Base-by-base conservation (phyloP, 305 asterid genomes). In the Andrographis paniculata region DNA sequence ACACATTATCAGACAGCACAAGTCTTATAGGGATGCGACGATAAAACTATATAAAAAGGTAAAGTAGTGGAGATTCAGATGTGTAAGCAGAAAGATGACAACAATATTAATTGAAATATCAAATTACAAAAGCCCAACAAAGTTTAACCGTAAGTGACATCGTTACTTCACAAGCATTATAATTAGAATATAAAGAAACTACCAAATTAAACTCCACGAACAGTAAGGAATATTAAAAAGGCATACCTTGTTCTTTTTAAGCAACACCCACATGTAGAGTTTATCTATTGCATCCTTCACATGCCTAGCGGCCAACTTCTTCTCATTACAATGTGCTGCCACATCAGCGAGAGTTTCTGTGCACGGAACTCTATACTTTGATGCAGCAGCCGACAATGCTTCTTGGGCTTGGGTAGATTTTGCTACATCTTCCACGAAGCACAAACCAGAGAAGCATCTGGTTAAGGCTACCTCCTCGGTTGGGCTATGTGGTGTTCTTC, bases 261-360 rank as follows among this genome's bases (percentile, higher is more conserved):
- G 64, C 47, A 82, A 55, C 50, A 45, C 74, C 97, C 95, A 85
- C 77, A 64, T 76, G 64, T 63, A 82, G 47, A 89, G 83, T 71
- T 72, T 82, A 45, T 78, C 78, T 6, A 52, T 74, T 17, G 86
- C 74, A 70, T 85, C 95, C 60, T 71, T 77, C 60, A 79, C 97
- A 16, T 64, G 79, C 65, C 94, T 73, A 59, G 78, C 57, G n/a
- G 93, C 95, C 74, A 78, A 53, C 65, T 76, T 79, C 70, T 72
- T 77, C 59, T 68, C 80, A 66, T 89, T 89, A 73, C 84, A 85
- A 62, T 78, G 83, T 57, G 74, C 62, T n/a, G 85, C 97, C 50
- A 82, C 69, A 62, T 60, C 75, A 45, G 81, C 55, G 63, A 85
- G 77, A 49, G 53, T 61, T 51, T 78, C 78, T 11, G 64, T 14